Evolutionary conservation across 192 early-diverging fungal species (phyloP).

Genomic region (Linnemannia hyalina): DNA sequence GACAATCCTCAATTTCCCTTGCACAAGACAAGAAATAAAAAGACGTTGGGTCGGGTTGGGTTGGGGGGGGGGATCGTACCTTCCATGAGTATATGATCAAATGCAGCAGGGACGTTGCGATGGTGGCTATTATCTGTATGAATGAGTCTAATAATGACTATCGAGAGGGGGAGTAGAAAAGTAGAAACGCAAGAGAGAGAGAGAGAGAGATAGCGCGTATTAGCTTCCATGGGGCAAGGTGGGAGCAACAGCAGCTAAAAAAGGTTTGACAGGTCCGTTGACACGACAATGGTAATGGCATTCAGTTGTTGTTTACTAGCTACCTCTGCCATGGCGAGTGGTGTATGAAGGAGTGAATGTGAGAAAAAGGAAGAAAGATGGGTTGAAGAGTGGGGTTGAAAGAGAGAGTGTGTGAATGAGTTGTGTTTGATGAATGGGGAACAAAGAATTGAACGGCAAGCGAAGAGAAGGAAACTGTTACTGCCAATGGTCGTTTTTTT

Average conservation of each 20-base stretch:
- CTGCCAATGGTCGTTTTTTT: too few relatives aligned
- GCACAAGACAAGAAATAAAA: neutral
- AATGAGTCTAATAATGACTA: neutral
- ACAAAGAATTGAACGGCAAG: neutral
- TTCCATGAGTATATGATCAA: conserved; percentile 52
- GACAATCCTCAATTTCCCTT: neutral
- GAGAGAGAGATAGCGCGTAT: neutral
- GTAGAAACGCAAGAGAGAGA: neutral
- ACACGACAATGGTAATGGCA: neutral
- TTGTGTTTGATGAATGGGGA: neutral
- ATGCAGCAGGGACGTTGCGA: conserved; percentile 34
- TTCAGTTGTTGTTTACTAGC: neutral
- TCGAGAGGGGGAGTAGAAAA: neutral
- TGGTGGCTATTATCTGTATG: conserved; percentile 27
- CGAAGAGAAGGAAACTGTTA: too few relatives aligned
- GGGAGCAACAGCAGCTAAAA: neutral
- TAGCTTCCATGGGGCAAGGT: neutral
- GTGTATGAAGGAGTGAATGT: neutral
- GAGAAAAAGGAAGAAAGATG: neutral
- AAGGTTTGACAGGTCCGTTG: neutral
- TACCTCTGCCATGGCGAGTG: conserved; percentile 4
- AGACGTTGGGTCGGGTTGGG: neutral
- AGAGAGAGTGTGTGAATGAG: neutral
- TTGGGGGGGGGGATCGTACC: conserved; percentile 27
- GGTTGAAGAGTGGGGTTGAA: too few relatives aligned